Percentiles rank a stretch among this genome's conserved stretches.
Evolutionary conservation across 2,329 filamentous ascomycete genomes (phyloP).

Genomic region (Colletotrichum sp.): DNA sequence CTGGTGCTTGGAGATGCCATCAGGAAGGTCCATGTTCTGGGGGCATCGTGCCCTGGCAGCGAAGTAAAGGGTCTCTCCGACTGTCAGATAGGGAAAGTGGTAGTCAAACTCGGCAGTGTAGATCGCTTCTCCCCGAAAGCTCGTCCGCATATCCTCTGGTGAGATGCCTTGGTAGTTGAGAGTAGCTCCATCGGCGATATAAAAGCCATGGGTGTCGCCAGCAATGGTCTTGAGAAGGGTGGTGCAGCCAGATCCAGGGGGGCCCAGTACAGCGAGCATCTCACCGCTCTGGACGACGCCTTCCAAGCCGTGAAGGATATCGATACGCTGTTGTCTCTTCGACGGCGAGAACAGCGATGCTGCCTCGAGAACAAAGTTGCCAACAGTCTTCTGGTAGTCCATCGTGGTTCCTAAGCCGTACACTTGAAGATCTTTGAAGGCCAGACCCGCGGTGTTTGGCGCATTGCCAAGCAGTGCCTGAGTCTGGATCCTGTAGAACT

Average conservation of each 20-base stretch:
- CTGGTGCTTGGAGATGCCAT: conserved; percentile 41
- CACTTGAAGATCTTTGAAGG: conserved; percentile 47
- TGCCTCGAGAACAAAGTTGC: conserved; percentile 37
- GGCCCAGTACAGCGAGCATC: conserved; percentile 63
- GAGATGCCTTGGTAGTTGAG: conserved; percentile 20
- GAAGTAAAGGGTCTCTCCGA: conserved; percentile 66
- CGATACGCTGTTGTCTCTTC: conserved; percentile 33
- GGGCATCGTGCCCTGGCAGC: conserved; percentile 62
- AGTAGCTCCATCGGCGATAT: conserved; percentile 21
- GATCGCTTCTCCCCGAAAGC: conserved; percentile 63
- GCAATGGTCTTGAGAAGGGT: conserved; percentile 72
- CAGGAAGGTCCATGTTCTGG: conserved; percentile 44
- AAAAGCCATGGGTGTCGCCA: conserved; percentile 67
- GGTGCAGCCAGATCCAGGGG: conserved; percentile 62
- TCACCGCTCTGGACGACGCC: conserved; percentile 59
- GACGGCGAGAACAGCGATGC: conserved; percentile 28
- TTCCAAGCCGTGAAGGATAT: conserved; percentile 56
- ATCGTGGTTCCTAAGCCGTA: conserved; percentile 45
- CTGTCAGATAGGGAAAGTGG: conserved; percentile 63
- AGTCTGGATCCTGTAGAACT: conserved; percentile 33
- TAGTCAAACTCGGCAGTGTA: conserved; percentile 71
- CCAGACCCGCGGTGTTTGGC: conserved; percentile 35
- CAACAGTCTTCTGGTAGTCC: conserved; percentile 49
- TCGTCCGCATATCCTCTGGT: background rate
- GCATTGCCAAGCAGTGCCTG: conserved; percentile 27